Conservation (phyloP, 441 rosid genomes). For the Raphanus hybrid region DNA sequence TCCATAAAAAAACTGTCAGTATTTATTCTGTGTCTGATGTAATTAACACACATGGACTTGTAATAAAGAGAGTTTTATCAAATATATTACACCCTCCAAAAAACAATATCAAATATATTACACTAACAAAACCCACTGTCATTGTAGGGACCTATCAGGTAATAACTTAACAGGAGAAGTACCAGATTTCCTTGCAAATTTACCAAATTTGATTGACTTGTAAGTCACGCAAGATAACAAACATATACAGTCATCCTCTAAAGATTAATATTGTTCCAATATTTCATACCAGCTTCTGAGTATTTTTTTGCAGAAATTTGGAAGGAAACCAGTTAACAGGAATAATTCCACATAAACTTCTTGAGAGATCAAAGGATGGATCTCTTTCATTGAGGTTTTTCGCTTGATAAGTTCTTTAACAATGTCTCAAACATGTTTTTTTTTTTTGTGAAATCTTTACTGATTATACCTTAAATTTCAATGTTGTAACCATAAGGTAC, state of each 20-base stretch:
- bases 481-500: constrained; percentile 14
- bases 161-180: constrained; percentile 53
- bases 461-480: constrained; percentile 1
- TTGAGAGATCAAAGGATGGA: constrained; percentile 34
- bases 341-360: constrained; percentile 43
- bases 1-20: constrained; percentile 39
- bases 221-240: constrained; percentile 36
- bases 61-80: not conserved
- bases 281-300: not conserved
- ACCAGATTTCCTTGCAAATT: constrained; percentile 45
- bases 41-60: not conserved
- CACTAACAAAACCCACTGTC: not conserved
- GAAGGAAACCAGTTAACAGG: constrained; percentile 52
- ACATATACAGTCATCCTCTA: not conserved
- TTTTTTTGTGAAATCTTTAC: not conserved
- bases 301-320: constrained; percentile 46
- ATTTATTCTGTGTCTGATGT: not conserved
- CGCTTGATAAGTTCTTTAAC: not conserved
- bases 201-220: constrained; percentile 46
- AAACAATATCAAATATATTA: not conserved
- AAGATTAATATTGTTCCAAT: not conserved
- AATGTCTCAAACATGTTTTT: not conserved
- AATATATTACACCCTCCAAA: not conserved
- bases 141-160: constrained; percentile 55
- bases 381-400: constrained; percentile 44